Evolutionary conservation across 2,329 filamentous ascomycete species (phyloP), one percentile per base, ranked within the genome.

Genomic region (Alternaria sp.): DNA sequence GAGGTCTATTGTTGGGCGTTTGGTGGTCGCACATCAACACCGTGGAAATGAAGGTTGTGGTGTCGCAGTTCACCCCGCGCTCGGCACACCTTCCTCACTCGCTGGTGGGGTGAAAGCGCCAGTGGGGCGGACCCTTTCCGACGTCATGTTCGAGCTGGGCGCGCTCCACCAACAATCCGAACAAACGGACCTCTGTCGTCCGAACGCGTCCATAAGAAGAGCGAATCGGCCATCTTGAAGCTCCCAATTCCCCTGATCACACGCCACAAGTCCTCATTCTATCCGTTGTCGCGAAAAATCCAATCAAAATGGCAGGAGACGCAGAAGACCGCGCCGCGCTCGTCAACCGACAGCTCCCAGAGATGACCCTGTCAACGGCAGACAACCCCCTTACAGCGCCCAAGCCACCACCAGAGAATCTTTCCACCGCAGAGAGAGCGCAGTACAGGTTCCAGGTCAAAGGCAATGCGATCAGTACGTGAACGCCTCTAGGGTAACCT

Each of bases 381-480:
- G 74, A 85, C 76, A 70, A 81, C 74, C 64, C 84, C 15, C 69
- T 79, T 8, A 78, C 76, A 37, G 76, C 84, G 11, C 84, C 85
- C 5, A 72, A 70, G 10, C 81, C 82, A 28, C 71, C 83, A 9
- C 81, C 83, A 56, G 73, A 81, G 11, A 79, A 80, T 41, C 71
- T 86, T 5, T 79, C 78, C 12, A 66, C 78, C 2, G 78, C 79
- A 58, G 80, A 81, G 14, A 75, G 79, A 72, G 83, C 84, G n/a
- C 71, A 81, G 47, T 80, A 82, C 45, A 77, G 86, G 50, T 87
- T 87, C 64, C 79, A 82, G 26, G 83, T 87, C 44, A 80, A 83
- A 64, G 86, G 86, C 63, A 87, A 86, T 69, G 83, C 83, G 25
- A 82, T 87, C 55, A 79, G 84, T 85, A 82, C 60, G 83, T 77